phyloP scores from a whole-genome alignment of 257 asterid species.

The Cinchona pubescens region DNA sequence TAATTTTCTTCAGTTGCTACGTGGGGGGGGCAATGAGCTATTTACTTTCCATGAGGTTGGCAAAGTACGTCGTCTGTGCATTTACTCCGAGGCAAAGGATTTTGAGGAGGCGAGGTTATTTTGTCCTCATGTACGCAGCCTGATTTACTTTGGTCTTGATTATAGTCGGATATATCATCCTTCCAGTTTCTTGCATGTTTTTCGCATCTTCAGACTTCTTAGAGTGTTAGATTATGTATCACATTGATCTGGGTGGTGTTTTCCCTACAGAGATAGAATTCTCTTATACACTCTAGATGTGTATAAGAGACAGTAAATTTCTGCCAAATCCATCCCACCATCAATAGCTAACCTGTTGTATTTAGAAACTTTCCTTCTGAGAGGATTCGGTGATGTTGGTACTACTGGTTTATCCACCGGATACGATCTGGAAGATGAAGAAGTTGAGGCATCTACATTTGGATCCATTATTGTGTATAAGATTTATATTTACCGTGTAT shows the following conservation, averaged over 20 bases:
- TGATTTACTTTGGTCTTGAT: background rate
- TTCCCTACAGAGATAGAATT: background rate
- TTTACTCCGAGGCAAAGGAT: too few species aligned
- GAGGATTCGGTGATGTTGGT: background rate
- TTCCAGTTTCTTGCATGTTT: conserved; percentile 1
- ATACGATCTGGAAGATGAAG: conserved; percentile 11
- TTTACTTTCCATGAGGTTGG: too few species aligned
- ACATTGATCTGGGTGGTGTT: background rate
- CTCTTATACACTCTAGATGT: conserved; percentile 5
- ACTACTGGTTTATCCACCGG: background rate
- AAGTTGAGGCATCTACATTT: conserved; percentile 19
- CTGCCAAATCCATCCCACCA: conserved; percentile 1
- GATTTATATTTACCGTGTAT: background rate
- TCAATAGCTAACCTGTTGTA: conserved; percentile 1
- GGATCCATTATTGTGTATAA: conserved; percentile 6
- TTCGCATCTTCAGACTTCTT: too few species aligned
- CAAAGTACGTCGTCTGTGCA: too few species aligned
- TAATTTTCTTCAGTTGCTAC: conserved; percentile 3
- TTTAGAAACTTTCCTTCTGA: conserved; percentile 21
- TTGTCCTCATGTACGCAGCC: background rate
- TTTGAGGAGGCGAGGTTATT: too few species aligned
- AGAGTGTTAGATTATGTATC: conserved; percentile 20
- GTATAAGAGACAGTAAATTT: too few species aligned
- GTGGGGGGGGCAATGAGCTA: background rate
- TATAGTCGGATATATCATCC: background rate